phyloP scores from a whole-genome alignment of 352 stramenopile genomes.

The Pythium volutum region DNA sequence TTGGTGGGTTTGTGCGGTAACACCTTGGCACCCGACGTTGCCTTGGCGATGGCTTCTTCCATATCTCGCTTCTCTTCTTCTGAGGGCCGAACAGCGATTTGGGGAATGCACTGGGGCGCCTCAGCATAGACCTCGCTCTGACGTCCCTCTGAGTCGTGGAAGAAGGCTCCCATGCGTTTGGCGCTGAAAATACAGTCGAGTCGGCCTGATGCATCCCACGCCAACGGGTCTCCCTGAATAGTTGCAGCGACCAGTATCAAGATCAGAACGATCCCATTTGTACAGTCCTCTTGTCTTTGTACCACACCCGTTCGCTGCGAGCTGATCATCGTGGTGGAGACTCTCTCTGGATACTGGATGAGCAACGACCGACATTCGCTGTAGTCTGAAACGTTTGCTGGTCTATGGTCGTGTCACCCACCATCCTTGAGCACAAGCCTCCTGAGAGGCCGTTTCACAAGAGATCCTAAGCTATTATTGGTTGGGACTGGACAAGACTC shows the following conservation, averaged over 20 bases:
- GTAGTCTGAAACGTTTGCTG: not conserved
- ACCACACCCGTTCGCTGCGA: not conserved
- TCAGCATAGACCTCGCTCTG: not conserved
- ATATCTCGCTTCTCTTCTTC: not conserved
- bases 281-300: not conserved
- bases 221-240: not conserved
- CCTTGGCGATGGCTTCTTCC: constrained; percentile 13
- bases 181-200: not conserved
- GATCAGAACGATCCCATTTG: not conserved
- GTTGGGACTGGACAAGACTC: too few relatives aligned
- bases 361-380: too few relatives aligned
- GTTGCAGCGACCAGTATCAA: too few relatives aligned
- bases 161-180: not conserved
- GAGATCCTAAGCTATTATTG: too few relatives aligned
- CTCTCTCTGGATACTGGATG: too few relatives aligned
- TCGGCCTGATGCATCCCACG: not conserved
- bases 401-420: not conserved
- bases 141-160: not conserved
- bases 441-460: not conserved
- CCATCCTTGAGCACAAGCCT: too few relatives aligned
- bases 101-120: not conserved
- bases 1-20: constrained; percentile 5
- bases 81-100: not conserved
- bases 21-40: constrained; percentile 3
- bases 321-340: too few relatives aligned